phyloP scores from a whole-genome alignment of 2,329 filamentous ascomycete genomes.

The Cylindrodendrum hubeiense region DNA sequence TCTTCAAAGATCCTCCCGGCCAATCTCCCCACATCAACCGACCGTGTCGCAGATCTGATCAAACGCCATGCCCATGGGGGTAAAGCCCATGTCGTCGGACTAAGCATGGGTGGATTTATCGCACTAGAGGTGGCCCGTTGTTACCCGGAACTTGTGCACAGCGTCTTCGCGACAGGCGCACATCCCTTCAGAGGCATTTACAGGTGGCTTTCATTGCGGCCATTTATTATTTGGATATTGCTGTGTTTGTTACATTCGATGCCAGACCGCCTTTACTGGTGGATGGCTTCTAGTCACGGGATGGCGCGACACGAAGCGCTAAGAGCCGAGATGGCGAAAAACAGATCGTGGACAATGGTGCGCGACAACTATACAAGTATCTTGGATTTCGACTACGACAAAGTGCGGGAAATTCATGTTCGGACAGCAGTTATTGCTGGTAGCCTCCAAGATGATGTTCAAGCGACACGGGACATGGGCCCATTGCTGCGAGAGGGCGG shows the following conservation, averaged over 20 bases:
- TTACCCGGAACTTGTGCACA: slow-evolving; percentile 1
- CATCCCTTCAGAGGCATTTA: not conserved
- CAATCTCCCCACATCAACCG: not conserved
- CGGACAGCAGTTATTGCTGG: not conserved
- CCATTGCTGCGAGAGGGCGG: not conserved
- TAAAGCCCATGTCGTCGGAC: not conserved
- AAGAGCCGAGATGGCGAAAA: slow-evolving; percentile 2
- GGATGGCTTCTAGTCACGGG: slow-evolving; percentile 3
- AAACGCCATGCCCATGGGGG: not conserved
- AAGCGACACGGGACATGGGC: slow-evolving; percentile 2
- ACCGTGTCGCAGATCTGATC: not conserved
- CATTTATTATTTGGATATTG: not conserved
- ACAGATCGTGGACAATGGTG: not conserved
- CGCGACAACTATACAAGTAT: not conserved
- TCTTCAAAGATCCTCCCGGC: not conserved
- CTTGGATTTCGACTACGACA: not conserved
- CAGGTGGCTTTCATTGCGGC: not conserved
- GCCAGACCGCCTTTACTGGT: slow-evolving; percentile 3
- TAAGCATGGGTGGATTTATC: slow-evolving; percentile 5
- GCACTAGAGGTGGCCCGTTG: not conserved
- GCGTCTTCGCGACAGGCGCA: slow-evolving; percentile 8
- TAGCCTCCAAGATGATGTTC: not conserved
- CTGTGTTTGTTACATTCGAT: not conserved
- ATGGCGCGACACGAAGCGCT: not conserved
- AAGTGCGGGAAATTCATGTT: not conserved